Conservation (phyloP, 225 moss, liverwort and hornwort species). For the Polytrichum commune region DNA sequence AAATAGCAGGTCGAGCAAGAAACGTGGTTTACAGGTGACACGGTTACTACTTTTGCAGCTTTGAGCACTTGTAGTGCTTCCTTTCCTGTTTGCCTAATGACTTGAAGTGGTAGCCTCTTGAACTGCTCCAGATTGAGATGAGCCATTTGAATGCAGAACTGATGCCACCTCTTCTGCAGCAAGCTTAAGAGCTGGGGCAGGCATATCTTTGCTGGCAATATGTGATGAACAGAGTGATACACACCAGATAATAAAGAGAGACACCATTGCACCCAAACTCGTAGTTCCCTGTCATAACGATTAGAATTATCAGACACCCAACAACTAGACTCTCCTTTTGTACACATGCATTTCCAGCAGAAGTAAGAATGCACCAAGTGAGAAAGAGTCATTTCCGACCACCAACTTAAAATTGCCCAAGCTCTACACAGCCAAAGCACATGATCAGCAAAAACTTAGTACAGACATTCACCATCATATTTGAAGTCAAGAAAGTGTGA, state of each 20-base stretch:
- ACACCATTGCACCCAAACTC: constrained; percentile 45
- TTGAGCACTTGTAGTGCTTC: constrained; percentile 3
- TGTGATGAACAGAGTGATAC: constrained; percentile 55
- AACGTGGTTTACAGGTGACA: not conserved
- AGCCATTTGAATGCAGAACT: constrained; percentile 42
- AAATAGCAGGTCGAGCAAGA: not conserved
- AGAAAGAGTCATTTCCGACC: not conserved
- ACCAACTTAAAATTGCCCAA: not conserved
- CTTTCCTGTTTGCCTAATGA: not conserved
- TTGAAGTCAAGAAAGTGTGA: not conserved
- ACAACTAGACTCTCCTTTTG: not conserved
- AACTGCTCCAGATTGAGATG: constrained; percentile 30
- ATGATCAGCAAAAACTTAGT: not conserved
- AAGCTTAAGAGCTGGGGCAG: constrained; percentile 54
- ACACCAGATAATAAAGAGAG: constrained; percentile 60
- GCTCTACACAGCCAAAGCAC: not conserved
- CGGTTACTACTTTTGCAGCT: not conserved
- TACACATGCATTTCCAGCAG: too few relatives aligned
- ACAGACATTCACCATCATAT: not conserved
- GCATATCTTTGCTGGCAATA: constrained; percentile 48
- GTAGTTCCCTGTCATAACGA: constrained; percentile 33
- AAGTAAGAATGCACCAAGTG: not conserved
- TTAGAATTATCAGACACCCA: constrained; percentile 3
- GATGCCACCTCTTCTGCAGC: constrained; percentile 62
- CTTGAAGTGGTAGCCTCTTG: constrained; percentile 12